These are phyloP conservation scores for Neophaeococcomyces mojaviensis DNA, from an alignment of 2,329 filamentous ascomycete genomes.

Conservation along the genomic window DNA sequence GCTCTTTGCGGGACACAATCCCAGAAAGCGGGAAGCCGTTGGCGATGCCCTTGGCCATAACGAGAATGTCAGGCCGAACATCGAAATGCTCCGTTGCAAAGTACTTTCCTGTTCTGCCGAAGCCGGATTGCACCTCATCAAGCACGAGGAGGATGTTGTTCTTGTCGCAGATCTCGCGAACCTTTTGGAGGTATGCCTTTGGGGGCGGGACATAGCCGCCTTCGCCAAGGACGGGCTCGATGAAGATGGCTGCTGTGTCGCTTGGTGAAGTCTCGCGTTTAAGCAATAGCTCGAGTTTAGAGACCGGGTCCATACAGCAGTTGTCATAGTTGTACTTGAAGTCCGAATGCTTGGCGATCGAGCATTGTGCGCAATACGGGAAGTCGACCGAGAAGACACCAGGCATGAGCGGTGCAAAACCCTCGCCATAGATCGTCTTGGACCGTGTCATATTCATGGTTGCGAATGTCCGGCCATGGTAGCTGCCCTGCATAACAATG, in stretches of 20 bases:
- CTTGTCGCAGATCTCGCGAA: slow-evolving; percentile 37
- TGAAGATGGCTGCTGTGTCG: slow-evolving; percentile 32
- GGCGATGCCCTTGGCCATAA: slow-evolving; percentile 31
- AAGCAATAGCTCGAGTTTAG: slow-evolving; percentile 29
- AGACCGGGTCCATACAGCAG: slow-evolving; percentile 33
- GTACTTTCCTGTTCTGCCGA: slow-evolving; percentile 38
- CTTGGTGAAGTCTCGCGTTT: slow-evolving; percentile 29
- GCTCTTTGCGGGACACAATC: slow-evolving; percentile 28
- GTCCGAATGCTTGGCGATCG: slow-evolving; percentile 24
- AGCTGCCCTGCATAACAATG: slow-evolving; percentile 33
- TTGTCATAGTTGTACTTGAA: slow-evolving; percentile 30
- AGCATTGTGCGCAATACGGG: slow-evolving; percentile 33
- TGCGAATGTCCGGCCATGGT: slow-evolving; percentile 31
- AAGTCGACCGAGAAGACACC: slow-evolving; percentile 33
- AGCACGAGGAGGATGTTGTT: slow-evolving; percentile 37
- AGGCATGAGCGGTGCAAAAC: slow-evolving; percentile 32
- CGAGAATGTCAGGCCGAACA: slow-evolving; percentile 37
- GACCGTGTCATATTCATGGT: slow-evolving; percentile 10
- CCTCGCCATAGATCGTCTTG: slow-evolving; percentile 21
- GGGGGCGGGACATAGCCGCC: slow-evolving; percentile 31
- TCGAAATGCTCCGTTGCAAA: slow-evolving; percentile 37
- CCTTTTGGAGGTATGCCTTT: slow-evolving; percentile 27
- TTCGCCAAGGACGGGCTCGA: slow-evolving; percentile 31
- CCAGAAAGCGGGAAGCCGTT: slow-evolving; percentile 26
- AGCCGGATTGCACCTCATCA: slow-evolving; percentile 40